Conservation (phyloP, 371 early-diverging fungal genomes). For the Parasitella parasitica region DNA sequence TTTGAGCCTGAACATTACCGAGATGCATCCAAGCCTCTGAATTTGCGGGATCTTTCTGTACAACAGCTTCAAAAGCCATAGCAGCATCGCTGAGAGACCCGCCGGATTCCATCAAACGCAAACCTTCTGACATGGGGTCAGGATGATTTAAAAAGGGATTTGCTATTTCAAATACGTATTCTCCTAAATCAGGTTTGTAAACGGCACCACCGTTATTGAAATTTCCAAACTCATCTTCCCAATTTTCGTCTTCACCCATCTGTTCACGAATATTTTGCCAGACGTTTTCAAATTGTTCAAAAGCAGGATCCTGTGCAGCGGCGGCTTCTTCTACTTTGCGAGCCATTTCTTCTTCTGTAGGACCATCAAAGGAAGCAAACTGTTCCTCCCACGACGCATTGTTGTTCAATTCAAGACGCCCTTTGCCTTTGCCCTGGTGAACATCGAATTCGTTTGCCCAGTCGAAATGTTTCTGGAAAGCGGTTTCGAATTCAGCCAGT, state of each 20-base stretch:
- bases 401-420: constrained; percentile 38
- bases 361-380: constrained; percentile 59
- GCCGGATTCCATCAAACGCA: constrained; percentile 52
- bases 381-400: constrained; percentile 57
- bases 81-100: constrained; percentile 72
- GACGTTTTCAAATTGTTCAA: constrained; percentile 55
- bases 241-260: constrained; percentile 50
- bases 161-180: constrained; percentile 74
- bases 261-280: constrained; percentile 61
- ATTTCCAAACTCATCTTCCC: constrained; percentile 64
- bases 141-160: constrained; percentile 71
- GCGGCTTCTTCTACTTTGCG: constrained; percentile 48
- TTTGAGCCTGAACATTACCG: constrained; percentile 82
- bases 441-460: constrained; percentile 62
- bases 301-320: constrained; percentile 43
- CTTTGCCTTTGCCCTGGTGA: constrained; percentile 53
- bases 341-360: constrained; percentile 51
- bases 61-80: constrained; percentile 80
- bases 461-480: constrained; percentile 65
- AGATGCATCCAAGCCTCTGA: constrained; percentile 80
- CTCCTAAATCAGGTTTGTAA: constrained; percentile 61
- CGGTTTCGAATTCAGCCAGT: constrained; percentile 61
- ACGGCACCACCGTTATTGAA: constrained; percentile 30
- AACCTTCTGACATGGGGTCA: constrained; percentile 54
- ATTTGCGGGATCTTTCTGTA: constrained; percentile 68